Evolutionary conservation across 768 basidiomycete genomes (phyloP), one percentile per base, ranked within the genome.

Genomic region (Suillus decipiens): DNA sequence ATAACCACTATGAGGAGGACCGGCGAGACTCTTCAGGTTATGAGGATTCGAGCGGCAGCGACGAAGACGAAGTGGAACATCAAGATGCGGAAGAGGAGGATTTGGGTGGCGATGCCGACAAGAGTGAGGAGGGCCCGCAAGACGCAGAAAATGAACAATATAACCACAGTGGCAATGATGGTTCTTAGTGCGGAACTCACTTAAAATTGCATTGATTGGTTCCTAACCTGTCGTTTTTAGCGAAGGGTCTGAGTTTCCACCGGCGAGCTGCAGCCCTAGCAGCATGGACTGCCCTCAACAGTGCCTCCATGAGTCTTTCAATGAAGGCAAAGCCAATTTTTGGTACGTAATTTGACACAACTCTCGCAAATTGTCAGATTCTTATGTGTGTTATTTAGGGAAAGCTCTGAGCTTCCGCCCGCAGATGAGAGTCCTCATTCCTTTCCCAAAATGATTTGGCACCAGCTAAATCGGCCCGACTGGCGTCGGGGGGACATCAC

Each of bases 41-140:
- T 61, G 58, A 62, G 5, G 31, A 41, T 36, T 54, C 33, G 14
- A 61, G 22, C 22, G 19, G 12, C 34, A 61, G 61, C n/a, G 56
- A 64, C 9, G 37, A 64, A n/a, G 34, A 34, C 15, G 53, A 64
- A 17, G 33, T 14, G 1, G 43, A 50, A 17, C 63, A 53, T 34
- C 24, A 36, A 34, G 33, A 64, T 45, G 31, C 28, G 37, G 53
- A 39, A 57, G 39, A 24, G 33, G 28, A 59, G 6, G 10, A n/a
- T 42, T 7, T 24, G 4, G 24, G 28, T 14, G 15, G 14, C 12
- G 43, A 36, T 15, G 17, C 3, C 5, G 7, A 28, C 31, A 41
- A 45, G 55, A 54, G 2, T 15, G 51, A 48, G 15, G 34, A 28
- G 1, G 24, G 22, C 22, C 22, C 22, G 22, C 55, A 37, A 9